phyloP scores from a whole-genome alignment of 345 rosid species.

The Microcos paniculata region DNA sequence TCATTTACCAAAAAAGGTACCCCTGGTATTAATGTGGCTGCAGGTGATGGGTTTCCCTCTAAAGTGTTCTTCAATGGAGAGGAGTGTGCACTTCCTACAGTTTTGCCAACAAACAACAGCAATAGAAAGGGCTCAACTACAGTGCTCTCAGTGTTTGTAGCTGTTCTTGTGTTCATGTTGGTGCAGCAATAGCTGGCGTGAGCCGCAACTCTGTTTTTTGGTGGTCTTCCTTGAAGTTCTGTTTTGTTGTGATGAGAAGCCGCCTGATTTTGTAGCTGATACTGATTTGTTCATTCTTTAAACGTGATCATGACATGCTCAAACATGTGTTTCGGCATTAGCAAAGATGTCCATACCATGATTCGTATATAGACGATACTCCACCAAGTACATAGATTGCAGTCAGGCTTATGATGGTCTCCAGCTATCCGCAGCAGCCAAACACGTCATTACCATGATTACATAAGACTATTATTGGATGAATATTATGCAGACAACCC shows the following conservation, averaged over 20 bases:
- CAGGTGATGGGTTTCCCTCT: slow-evolving; percentile 83
- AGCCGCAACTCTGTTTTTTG: background rate
- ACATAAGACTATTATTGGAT: slow-evolving; percentile 22
- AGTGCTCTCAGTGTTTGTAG: slow-evolving; percentile 28
- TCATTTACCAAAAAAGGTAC: slow-evolving; percentile 77
- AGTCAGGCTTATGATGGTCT: slow-evolving; percentile 11
- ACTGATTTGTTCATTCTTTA: slow-evolving; percentile 41
- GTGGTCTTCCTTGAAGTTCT: slow-evolving; percentile 22
- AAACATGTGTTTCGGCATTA: slow-evolving; percentile 12
- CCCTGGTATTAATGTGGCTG: slow-evolving; percentile 66
- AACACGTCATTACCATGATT: background rate
- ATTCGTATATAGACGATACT: slow-evolving; percentile 13
- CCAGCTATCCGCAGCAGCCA: background rate
- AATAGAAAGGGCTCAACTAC: slow-evolving; percentile 28
- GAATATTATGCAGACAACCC: slow-evolving; percentile 9
- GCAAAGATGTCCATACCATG: slow-evolving; percentile 15
- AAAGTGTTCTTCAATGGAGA: slow-evolving; percentile 96
- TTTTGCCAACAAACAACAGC: slow-evolving; percentile 48
- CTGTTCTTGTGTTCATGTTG: slow-evolving; percentile 32
- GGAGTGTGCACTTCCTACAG: slow-evolving; percentile 76
- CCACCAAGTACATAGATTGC: background rate
- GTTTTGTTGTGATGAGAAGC: slow-evolving; percentile 10
- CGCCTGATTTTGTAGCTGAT: slow-evolving; percentile 12
- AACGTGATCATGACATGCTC: slow-evolving; percentile 17
- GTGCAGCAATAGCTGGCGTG: slow-evolving; percentile 34